These are phyloP conservation scores for Patellaria atrata DNA, from an alignment of 495 filamentous ascomycete genomes.

Conservation along the genomic window DNA sequence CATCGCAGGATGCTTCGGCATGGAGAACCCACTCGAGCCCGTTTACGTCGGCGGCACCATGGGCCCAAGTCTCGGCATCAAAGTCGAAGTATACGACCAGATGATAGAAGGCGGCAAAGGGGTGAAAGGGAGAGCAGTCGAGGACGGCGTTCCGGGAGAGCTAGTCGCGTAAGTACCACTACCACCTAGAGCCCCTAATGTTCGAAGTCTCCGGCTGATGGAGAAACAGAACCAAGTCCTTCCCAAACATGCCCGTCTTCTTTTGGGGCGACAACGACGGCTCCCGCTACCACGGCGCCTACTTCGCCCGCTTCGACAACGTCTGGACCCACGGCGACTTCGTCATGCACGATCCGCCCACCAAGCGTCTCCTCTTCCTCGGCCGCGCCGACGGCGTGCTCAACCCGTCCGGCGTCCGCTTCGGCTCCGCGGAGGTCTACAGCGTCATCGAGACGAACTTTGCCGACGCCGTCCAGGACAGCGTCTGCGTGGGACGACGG, in stretches of 20 bases:
- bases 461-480: slow-evolving; percentile 44
- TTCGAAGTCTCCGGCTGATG: no score
- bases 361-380: slow-evolving; percentile 49
- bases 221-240: slow-evolving; percentile 36
- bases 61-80: slow-evolving; percentile 46
- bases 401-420: slow-evolving; percentile 76
- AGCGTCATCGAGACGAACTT: slow-evolving; percentile 54
- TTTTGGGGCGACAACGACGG: slow-evolving; percentile 51
- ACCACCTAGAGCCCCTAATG: background rate
- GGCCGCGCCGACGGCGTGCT: slow-evolving; percentile 83
- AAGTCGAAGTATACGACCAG: slow-evolving; percentile 51
- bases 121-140: slow-evolving; percentile 37
- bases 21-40: slow-evolving; percentile 53
- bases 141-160: slow-evolving; percentile 53
- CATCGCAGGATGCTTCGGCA: slow-evolving; percentile 56
- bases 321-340: slow-evolving; percentile 80
- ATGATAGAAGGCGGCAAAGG: slow-evolving; percentile 38
- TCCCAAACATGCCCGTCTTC: slow-evolving; percentile 58
- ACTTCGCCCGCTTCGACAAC: slow-evolving; percentile 56
- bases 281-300: slow-evolving; percentile 50
- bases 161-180: slow-evolving; percentile 38
- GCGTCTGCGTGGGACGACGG: slow-evolving; percentile 62
- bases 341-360: slow-evolving; percentile 51
- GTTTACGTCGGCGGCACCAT: slow-evolving; percentile 59
- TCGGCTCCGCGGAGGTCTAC: slow-evolving; percentile 76